Percentiles rank a stretch among this genome's conserved stretches.
Evolutionary conservation across 1,284 basidiomycete species (phyloP).

Genomic region (Moniliella sp.): DNA sequence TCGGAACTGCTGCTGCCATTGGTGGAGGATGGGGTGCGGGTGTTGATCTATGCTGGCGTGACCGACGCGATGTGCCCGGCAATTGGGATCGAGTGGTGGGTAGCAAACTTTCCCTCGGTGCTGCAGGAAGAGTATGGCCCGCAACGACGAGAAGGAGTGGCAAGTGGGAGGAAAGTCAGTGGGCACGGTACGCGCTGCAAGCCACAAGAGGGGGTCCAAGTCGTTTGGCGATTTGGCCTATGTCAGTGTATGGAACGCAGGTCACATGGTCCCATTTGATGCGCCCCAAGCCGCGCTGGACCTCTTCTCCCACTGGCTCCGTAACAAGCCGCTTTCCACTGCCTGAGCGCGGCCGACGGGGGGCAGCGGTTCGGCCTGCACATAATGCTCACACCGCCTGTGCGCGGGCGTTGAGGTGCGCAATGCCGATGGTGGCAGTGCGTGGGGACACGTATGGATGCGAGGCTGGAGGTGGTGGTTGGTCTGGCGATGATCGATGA

Average conservation of each 20-base stretch:
- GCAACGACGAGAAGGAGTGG: conserved; percentile 11
- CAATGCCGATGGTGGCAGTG: too few species aligned
- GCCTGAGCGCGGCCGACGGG: too few species aligned
- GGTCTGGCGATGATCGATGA: too few species aligned
- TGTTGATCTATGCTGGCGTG: conserved; percentile 64
- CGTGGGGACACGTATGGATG: too few species aligned
- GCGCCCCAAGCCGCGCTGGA: conserved; percentile 53
- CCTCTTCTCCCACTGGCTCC: conserved; percentile 42
- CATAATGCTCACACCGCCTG: too few species aligned
- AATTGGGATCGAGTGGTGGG: conserved; percentile 27
- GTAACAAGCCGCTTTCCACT: conserved; percentile 37
- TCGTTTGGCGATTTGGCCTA: conserved; percentile 15
- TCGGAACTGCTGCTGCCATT: conserved; percentile 52
- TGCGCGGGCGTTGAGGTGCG: too few species aligned
- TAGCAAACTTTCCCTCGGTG: conserved; percentile 14
- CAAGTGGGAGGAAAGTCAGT: conserved; percentile 13
- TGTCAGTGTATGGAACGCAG: conserved; percentile 13
- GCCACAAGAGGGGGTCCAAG: conserved; percentile 23
- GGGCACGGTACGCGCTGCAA: conserved; percentile 16
- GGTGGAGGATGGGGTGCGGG: conserved; percentile 51
- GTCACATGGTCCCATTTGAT: conserved; percentile 41
- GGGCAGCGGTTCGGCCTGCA: too few species aligned
- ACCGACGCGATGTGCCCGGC: conserved; percentile 47
- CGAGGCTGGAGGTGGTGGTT: too few species aligned
- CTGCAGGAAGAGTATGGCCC: conserved; percentile 19